Base-by-base conservation (phyloP, 139 green algal species). In the Astrephomene gubernaculifera region DNA sequence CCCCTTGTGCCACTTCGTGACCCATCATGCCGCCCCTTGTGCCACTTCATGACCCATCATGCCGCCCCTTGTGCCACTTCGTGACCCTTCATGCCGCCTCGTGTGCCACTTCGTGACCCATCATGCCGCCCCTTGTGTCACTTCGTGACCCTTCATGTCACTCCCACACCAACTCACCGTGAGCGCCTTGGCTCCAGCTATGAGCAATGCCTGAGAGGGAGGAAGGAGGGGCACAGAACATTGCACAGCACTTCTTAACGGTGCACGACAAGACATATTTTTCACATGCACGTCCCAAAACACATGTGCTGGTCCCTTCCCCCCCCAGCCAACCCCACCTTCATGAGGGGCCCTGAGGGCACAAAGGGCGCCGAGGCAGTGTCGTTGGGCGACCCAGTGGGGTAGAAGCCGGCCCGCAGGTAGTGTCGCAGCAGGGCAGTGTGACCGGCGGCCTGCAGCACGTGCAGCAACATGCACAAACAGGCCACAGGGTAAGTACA, bases 341-440 rank as follows among this genome's bases (percentile, higher is more conserved):
- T 98, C 57, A 98, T 71, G 1, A 98, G 87, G 0, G 94, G 86
- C 17, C 87, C 92, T 2, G 80, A 92, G 22, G 92, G 91, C 21
- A 44, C 82, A 61, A 82, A 79, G 52, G 71, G 60, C 6, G 65
- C 31, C 27, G 82, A 27, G 24, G 27, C 27, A 2, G 69, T 10
- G 17, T 64, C 69, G 4, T 25, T 31, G 2, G 45, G 49, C 4
- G 70, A 10, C 10, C 89, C 90, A 17, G 24, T 69, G 24, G 94
- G 93, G 36, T 90, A 92, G 73, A 92, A 96, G 38, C 85, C 87
- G 5, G 93, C 69, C 12, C 71, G 73, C 64, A 96, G 96, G 89
- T 98, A 98, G 89, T 97, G 94, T 25, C 94, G 91, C 27, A 93
- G 70, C 64, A 95, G 89, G 6, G 88, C 89, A 0, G 88, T 79